Evolutionary conservation across 2,329 filamentous ascomycete species (phyloP), one percentile per base, ranked within the genome.

Genomic region (Helminthosporium solani): DNA sequence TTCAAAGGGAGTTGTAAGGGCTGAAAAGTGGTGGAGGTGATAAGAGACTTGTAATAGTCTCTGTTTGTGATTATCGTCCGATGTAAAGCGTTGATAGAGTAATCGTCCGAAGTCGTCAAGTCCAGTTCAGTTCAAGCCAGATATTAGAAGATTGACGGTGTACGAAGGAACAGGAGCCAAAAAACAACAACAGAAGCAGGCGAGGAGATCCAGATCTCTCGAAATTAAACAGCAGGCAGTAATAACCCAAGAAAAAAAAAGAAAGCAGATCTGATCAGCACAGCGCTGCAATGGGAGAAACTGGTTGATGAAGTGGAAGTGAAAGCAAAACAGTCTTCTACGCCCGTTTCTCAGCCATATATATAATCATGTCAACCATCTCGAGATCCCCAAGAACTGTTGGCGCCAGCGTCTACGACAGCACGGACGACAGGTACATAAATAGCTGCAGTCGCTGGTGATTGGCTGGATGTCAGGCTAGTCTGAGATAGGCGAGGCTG

Each of bases 201-300:
- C n/a, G n/a, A n/a, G 44, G 52, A 55, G 51, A 56, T 51, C 47
- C 49, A 47, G 49, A 54, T 54, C 44, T 42, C 50, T 46, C 28
- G 33, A 30, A 33, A 47, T 42, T 46, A 37, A 38, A 28, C 25
- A 44, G 23, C n/a, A 39, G 37, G n/a, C n/a, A n/a, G n/a, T n/a
- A n/a, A n/a, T n/a, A n/a, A n/a, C n/a, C n/a, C n/a, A n/a, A n/a
- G 27, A 27, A 20, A 42, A 23, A 42, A 16, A 35, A 12, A 42
- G 14, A 31, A 6, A 31, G 28, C 28, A 7, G n/a, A n/a, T n/a
- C n/a, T n/a, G n/a, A n/a, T n/a, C 28, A 31, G 28, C 28, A 7
- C 28, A 5, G 5, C 28, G 3, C 28, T 31, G 9, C 8, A 7
- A 3, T 12, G 8, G 5, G 12, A 12, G 28, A 31, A 4, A 12